Evolutionary conservation across 208 protist species (phyloP).

Genomic region (Acanthamoeba triangularis): DNA sequence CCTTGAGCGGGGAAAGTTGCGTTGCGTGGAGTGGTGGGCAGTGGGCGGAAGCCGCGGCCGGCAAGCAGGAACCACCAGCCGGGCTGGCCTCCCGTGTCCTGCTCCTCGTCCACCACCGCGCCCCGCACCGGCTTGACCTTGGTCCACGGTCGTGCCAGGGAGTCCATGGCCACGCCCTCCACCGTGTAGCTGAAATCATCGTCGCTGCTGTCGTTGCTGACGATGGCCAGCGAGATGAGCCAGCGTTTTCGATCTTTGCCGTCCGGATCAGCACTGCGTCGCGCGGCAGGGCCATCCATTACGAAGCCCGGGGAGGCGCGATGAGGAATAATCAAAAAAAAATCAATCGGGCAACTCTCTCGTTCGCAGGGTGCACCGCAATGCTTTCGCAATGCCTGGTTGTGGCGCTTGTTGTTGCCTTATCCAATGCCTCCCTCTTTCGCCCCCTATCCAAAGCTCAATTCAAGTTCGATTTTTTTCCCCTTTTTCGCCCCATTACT

Average conservation of each 20-base stretch:
- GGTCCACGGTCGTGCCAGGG: neutral
- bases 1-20: neutral
- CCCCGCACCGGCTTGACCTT: neutral
- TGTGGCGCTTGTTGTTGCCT: too few relatives aligned
- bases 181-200: neutral
- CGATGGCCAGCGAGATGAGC: neutral
- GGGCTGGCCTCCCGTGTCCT: constrained; percentile 13
- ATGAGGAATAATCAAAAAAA: too few relatives aligned
- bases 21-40: neutral
- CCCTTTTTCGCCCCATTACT: too few relatives aligned
- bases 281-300: neutral
- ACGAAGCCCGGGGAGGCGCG: neutral
- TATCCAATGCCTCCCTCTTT: too few relatives aligned
- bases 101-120: neutral
- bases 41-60: constrained; percentile 24
- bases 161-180: neutral
- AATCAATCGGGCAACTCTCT: too few relatives aligned
- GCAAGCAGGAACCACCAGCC: constrained; percentile 57
- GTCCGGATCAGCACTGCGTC: neutral
- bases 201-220: neutral
- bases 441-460: too few relatives aligned
- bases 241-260: neutral
- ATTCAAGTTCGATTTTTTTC: too few relatives aligned
- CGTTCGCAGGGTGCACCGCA: too few relatives aligned
- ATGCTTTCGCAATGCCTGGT: too few relatives aligned